Percentiles rank a stretch among this genome's conserved stretches.
phyloP scores from a whole-genome alignment of 257 asterid species.

The Hygrophila difformis region DNA sequence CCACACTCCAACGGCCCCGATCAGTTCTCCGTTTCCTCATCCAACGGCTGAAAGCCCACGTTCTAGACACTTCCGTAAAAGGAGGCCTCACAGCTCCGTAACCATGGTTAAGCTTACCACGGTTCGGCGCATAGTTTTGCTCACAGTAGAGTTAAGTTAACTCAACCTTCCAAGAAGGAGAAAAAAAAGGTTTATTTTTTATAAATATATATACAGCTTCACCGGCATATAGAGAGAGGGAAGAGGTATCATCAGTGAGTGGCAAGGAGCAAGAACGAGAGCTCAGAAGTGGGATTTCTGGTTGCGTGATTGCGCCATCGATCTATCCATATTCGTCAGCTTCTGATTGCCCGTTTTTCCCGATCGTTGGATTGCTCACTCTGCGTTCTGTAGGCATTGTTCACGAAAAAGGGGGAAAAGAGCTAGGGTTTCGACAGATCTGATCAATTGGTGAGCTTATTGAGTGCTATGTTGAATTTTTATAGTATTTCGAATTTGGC shows the following conservation, averaged over 20 bases:
- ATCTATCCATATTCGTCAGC: constrained; percentile 18
- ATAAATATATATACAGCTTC: not conserved
- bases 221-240: constrained; percentile 10
- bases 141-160: constrained; percentile 8
- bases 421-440: constrained; percentile 34
- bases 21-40: constrained; percentile 9
- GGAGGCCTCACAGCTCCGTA: constrained; percentile 8
- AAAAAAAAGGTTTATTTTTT: not conserved
- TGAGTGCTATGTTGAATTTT: not conserved
- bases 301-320: constrained; percentile 11
- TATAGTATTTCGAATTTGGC: not conserved
- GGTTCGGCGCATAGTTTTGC: too few relatives aligned
- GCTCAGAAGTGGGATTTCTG: constrained; percentile 22
- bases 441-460: constrained; percentile 54
- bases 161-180: not conserved
- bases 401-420: constrained; percentile 4
- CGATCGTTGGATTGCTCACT: constrained; percentile 24
- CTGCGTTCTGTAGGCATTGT: constrained; percentile 17
- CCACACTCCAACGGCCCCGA: constrained; percentile 11
- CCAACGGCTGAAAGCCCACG: constrained; percentile 28
- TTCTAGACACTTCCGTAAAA: constrained; percentile 56
- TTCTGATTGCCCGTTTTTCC: constrained; percentile 16
- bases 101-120: constrained; percentile 18
- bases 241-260: constrained; percentile 7
- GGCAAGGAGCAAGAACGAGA: constrained; percentile 17